Evolutionary conservation across 2,329 filamentous ascomycete genomes (phyloP).

Genomic region (Alternaria incomplexa): DNA sequence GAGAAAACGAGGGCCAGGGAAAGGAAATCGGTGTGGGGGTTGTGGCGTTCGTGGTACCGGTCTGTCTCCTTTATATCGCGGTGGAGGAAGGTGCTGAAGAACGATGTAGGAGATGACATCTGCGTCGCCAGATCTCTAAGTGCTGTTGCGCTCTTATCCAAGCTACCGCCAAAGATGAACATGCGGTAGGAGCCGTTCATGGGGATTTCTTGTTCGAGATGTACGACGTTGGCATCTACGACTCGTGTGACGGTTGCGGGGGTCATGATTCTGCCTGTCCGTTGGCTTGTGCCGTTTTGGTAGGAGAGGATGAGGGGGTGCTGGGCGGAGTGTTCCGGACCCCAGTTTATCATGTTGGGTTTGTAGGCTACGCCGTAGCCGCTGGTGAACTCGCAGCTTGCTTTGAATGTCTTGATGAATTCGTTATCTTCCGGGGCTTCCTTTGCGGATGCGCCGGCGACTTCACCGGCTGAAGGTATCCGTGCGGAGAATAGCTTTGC

Average conservation of each 20-base stretch:
- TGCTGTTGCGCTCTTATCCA: slow-evolving; percentile 63
- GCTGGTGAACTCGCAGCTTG: slow-evolving; percentile 88
- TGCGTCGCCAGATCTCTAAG: slow-evolving; percentile 72
- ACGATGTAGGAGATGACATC: slow-evolving; percentile 70
- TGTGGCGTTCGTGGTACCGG: slow-evolving; percentile 77
- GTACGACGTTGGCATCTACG: slow-evolving; percentile 86
- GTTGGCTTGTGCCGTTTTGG: slow-evolving; percentile 62
- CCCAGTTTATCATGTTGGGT: slow-evolving; percentile 85
- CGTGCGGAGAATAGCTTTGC: slow-evolving; percentile 87
- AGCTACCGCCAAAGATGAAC: slow-evolving; percentile 81
- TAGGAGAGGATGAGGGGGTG: slow-evolving; percentile 72
- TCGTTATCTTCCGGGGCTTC: slow-evolving; percentile 64
- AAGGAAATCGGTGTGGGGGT: slow-evolving; percentile 84
- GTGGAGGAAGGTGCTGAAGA: slow-evolving; percentile 71
- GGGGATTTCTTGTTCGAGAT: slow-evolving; percentile 88
- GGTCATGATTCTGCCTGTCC: slow-evolving; percentile 75
- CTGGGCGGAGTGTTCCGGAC: slow-evolving; percentile 71
- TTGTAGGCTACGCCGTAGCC: slow-evolving; percentile 90
- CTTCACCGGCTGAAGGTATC: slow-evolving; percentile 74
- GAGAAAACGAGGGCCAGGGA: slow-evolving; percentile 80
- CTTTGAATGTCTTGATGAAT: slow-evolving; percentile 90
- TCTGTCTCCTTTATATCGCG: slow-evolving; percentile 60
- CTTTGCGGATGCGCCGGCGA: slow-evolving; percentile 64
- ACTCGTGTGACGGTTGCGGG: slow-evolving; percentile 85
- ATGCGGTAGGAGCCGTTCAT: slow-evolving; percentile 87